These are phyloP conservation scores for Chalciporus piperatus DNA, from an alignment of 768 basidiomycete species.

Conservation along the genomic window DNA sequence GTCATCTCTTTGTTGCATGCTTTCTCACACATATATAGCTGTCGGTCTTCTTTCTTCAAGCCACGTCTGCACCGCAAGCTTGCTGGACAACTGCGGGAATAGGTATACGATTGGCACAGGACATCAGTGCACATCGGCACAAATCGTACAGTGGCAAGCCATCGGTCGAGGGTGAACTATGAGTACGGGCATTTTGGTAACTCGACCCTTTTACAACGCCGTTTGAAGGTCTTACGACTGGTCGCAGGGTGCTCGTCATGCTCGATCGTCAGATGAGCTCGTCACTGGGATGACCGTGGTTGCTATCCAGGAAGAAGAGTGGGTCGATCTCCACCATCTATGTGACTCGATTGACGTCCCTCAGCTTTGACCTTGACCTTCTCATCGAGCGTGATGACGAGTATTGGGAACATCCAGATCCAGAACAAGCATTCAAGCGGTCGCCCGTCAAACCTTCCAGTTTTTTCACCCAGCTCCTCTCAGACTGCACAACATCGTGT, in stretches of 20 bases:
- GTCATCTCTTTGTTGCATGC: slow-evolving; percentile 9
- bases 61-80: slow-evolving; percentile 57
- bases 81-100: slow-evolving; percentile 69
- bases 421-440: slow-evolving; percentile 54
- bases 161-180: slow-evolving; percentile 54
- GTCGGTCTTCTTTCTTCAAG: slow-evolving; percentile 52
- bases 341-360: not conserved
- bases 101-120: slow-evolving; percentile 56
- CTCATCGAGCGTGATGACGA: slow-evolving; percentile 70
- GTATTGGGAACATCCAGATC: slow-evolving; percentile 55
- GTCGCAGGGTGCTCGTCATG: slow-evolving; percentile 28
- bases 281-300: slow-evolving; percentile 63
- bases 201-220: not conserved
- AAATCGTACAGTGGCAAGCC: slow-evolving; percentile 30
- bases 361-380: slow-evolving; percentile 58
- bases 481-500: slow-evolving; percentile 61
- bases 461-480: slow-evolving; percentile 51
- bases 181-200: slow-evolving; percentile 54
- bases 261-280: slow-evolving; percentile 37
- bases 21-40: slow-evolving; percentile 35
- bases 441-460: slow-evolving; percentile 59
- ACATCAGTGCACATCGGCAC: slow-evolving; percentile 53
- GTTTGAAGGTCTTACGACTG: not conserved
- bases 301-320: slow-evolving; percentile 72
- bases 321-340: slow-evolving; percentile 20